phyloP scores from a whole-genome alignment of 2,329 filamentous ascomycete species.

The Tothia fuscella region DNA sequence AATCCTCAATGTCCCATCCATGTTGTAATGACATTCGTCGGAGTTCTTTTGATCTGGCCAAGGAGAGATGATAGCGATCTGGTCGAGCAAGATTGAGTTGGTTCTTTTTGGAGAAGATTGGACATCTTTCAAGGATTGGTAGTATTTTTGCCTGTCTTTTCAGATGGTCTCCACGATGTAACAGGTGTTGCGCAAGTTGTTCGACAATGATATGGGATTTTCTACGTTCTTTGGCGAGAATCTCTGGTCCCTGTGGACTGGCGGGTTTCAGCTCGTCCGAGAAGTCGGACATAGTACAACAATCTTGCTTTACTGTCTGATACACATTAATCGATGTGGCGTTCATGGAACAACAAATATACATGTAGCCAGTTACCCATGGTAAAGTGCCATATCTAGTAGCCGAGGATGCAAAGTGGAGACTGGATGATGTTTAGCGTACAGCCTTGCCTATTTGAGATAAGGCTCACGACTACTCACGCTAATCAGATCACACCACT shows the following conservation, averaged over 20 bases:
- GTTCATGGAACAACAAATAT: too few relatives aligned
- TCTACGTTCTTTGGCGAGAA: conserved; percentile 56
- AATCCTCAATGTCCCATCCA: conserved; percentile 56
- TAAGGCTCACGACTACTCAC: too few relatives aligned
- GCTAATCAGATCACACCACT: too few relatives aligned
- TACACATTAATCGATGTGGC: too few relatives aligned
- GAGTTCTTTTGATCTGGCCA: conserved; percentile 59
- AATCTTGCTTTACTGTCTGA: too few relatives aligned
- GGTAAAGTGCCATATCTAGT: too few relatives aligned
- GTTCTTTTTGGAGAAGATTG: conserved; percentile 65
- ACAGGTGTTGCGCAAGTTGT: conserved; percentile 55
- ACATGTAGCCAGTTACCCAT: too few relatives aligned
- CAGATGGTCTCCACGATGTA: conserved; percentile 53
- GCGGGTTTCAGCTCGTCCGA: conserved; percentile 57
- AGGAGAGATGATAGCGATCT: conserved; percentile 55
- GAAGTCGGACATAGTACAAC: too few relatives aligned
- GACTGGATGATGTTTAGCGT: too few relatives aligned
- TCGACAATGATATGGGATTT: conserved; percentile 56
- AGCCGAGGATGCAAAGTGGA: too few relatives aligned
- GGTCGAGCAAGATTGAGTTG: conserved; percentile 63
- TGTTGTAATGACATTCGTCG: conserved; percentile 54
- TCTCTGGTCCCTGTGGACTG: conserved; percentile 54
- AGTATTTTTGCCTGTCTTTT: conserved; percentile 50
- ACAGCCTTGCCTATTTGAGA: too few relatives aligned
- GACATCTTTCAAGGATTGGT: conserved; percentile 52